Evolutionary conservation across 345 rosid genomes (phyloP).

Genomic region (Cardamine occulta): DNA sequence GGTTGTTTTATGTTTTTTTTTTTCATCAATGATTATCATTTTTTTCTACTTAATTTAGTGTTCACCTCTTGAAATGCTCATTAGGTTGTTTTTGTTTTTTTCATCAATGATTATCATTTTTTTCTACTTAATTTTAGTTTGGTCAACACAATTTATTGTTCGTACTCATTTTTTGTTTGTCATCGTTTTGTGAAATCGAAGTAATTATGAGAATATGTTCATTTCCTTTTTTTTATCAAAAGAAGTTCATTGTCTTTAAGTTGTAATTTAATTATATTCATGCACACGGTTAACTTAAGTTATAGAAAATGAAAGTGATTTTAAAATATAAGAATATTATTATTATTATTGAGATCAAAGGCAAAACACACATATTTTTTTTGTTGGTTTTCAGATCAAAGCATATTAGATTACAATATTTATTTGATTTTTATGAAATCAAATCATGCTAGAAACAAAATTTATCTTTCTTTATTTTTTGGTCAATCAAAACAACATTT

Average conservation of each 20-base stretch:
- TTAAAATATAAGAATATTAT: neutral
- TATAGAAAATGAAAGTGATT: neutral
- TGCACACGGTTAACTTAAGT: constrained; percentile 4
- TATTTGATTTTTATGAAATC: too few species aligned
- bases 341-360: too few species aligned
- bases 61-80: too few species aligned
- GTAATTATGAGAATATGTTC: neutral
- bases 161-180: neutral
- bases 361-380: too few species aligned
- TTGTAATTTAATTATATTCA: neutral
- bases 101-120: too few species aligned
- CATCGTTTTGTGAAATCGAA: neutral
- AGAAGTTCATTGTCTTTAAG: neutral
- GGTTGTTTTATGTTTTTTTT: neutral
- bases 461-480: neutral
- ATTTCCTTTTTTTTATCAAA: neutral
- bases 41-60: too few species aligned
- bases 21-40: neutral
- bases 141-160: neutral
- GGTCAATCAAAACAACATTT: neutral
- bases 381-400: neutral
- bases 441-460: neutral
- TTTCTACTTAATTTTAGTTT: neutral
- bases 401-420: neutral
- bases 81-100: too few species aligned